Conservation (phyloP, 2,329 filamentous ascomycete species). For the Penicillium sp. region DNA sequence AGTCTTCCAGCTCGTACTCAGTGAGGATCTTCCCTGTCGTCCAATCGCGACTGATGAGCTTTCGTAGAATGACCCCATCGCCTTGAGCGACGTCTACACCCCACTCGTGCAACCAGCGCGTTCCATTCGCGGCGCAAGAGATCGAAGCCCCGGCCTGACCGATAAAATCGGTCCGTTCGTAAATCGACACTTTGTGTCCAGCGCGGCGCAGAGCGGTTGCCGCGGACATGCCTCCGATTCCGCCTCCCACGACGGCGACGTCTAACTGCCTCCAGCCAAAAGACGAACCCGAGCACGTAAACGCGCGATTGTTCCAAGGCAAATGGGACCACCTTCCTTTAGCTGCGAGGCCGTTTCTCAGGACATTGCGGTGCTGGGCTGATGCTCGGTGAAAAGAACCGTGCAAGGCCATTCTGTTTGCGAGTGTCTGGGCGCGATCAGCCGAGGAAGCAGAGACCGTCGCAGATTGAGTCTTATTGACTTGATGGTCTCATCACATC, state of each 20-base stretch:
- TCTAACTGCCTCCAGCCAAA: neutral
- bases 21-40: conserved; percentile 60
- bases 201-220: conserved; percentile 49
- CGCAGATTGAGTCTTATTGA: neutral
- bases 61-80: conserved; percentile 58
- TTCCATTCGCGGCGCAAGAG: conserved; percentile 64
- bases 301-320: neutral
- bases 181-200: conserved; percentile 55
- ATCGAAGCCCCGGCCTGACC: conserved; percentile 64
- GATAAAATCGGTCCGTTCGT: conserved; percentile 60
- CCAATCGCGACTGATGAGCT: conserved; percentile 66
- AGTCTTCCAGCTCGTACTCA: conserved; percentile 59
- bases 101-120: conserved; percentile 65
- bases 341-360: neutral
- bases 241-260: conserved; percentile 46
- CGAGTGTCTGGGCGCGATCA: neutral
- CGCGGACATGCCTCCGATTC: conserved; percentile 49
- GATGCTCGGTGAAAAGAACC: neutral
- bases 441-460: neutral
- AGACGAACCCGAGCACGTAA: neutral
- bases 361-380: neutral
- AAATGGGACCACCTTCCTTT: neutral
- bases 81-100: conserved; percentile 58
- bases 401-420: neutral
- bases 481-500: neutral